Conservation (phyloP, 148 eudicot genomes). For the Vaccinium vitisidaea region DNA sequence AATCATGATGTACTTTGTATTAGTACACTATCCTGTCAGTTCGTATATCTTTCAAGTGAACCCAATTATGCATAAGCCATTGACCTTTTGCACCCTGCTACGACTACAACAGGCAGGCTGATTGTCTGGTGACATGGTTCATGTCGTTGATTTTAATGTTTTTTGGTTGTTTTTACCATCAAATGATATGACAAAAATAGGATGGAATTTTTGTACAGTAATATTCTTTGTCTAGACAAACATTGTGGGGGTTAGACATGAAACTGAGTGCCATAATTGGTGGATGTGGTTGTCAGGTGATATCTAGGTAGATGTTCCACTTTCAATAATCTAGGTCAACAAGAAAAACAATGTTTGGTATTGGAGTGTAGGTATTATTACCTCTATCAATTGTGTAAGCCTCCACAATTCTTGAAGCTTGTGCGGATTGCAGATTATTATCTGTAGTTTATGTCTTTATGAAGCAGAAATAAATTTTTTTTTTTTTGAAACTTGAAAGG, state of each 20-base stretch:
- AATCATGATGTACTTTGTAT: neutral
- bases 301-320: neutral
- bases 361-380: neutral
- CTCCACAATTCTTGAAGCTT: neutral
- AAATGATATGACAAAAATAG: neutral
- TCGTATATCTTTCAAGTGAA: neutral
- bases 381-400: neutral
- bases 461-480: neutral
- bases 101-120: too few species aligned
- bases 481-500: too few species aligned
- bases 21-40: neutral
- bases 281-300: neutral
- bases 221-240: neutral
- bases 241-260: conserved; percentile 2
- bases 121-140: neutral
- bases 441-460: neutral
- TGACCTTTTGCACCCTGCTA: neutral
- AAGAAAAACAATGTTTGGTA: neutral
- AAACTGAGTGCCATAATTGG: neutral
- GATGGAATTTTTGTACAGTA: neutral
- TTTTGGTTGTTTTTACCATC: neutral
- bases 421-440: neutral
- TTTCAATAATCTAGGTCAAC: neutral
- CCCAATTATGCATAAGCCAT: neutral
- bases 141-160: neutral